Conservation (phyloP, 805 yeast species). For the Candida ulmi region DNA sequence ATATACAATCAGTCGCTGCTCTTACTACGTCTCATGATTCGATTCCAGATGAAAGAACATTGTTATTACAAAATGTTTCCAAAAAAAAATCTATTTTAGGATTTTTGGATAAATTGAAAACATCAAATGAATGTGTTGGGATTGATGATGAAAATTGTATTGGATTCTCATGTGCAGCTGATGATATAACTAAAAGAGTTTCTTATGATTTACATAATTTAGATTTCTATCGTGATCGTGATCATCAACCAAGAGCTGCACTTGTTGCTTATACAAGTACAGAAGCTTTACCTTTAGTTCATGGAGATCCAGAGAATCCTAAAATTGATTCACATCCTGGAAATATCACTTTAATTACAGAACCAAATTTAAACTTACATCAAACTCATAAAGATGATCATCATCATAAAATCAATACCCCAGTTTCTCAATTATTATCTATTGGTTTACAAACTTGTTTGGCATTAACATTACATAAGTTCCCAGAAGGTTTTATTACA, state of each 20-base stretch:
- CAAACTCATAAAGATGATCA: conserved; percentile 40
- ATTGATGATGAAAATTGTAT: conserved; percentile 17
- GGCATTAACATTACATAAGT: conserved; percentile 82
- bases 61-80: neutral
- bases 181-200: conserved; percentile 15
- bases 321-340: conserved; percentile 2
- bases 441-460: conserved; percentile 88
- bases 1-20: too few relatives aligned
- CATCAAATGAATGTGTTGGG: conserved; percentile 12
- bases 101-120: conserved; percentile 8
- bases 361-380: conserved; percentile 24
- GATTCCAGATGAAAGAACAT: neutral
- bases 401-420: conserved; percentile 77
- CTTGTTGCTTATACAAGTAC: conserved; percentile 20
- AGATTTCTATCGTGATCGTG: conserved; percentile 20
- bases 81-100: conserved; percentile 10
- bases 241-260: conserved; percentile 8
- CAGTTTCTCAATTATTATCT: conserved; percentile 69
- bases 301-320: neutral
- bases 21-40: too few relatives aligned
- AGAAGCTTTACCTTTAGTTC: neutral
- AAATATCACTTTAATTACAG: conserved; percentile 14
- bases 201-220: conserved; percentile 21
- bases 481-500: conserved; percentile 93
- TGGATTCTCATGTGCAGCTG: conserved; percentile 14